Evolutionary conservation across 129 eudicot genomes (phyloP).

Genomic region (Kitagawia praeruptora): DNA sequence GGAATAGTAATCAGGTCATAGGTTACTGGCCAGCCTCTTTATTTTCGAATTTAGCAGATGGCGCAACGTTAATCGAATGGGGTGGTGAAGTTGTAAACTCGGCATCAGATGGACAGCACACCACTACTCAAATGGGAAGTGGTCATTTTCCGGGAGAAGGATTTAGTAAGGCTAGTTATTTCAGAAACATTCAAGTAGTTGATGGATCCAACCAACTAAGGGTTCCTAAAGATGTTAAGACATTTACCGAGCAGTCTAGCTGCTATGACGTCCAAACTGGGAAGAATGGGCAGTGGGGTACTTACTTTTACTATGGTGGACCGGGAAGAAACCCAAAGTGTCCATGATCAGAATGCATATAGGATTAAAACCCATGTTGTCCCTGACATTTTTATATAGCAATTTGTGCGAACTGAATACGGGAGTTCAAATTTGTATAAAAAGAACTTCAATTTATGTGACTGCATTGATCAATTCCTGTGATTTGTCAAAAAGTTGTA

Average conservation of each 20-base stretch:
- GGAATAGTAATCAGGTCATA: constrained; percentile 49
- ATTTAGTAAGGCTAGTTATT: constrained; percentile 61
- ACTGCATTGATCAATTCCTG: not conserved
- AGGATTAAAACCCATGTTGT: not conserved
- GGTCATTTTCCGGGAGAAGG: constrained; percentile 81
- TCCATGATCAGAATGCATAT: constrained; percentile 20
- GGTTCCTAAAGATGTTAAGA: constrained; percentile 44
- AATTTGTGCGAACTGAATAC: not conserved
- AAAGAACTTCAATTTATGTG: not conserved
- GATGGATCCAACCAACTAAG: constrained; percentile 58
- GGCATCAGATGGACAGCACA: constrained; percentile 64
- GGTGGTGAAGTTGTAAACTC: constrained; percentile 90
- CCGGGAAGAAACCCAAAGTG: constrained; percentile 76
- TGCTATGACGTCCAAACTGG: constrained; percentile 59
- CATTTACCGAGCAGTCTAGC: constrained; percentile 63
- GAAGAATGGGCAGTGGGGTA: constrained; percentile 58
- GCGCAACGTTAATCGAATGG: constrained; percentile 76
- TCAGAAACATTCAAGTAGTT: constrained; percentile 55
- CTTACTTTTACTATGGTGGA: constrained; percentile 71
- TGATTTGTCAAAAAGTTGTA: not conserved
- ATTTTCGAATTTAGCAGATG: constrained; percentile 52
- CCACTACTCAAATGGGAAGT: constrained; percentile 89
- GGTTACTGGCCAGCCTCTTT: constrained; percentile 77
- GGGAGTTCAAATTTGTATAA: not conserved
- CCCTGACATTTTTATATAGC: not conserved